These are phyloP conservation scores for Knufia fluminis DNA, from an alignment of 2,329 filamentous ascomycete genomes.

Conservation along the genomic window DNA sequence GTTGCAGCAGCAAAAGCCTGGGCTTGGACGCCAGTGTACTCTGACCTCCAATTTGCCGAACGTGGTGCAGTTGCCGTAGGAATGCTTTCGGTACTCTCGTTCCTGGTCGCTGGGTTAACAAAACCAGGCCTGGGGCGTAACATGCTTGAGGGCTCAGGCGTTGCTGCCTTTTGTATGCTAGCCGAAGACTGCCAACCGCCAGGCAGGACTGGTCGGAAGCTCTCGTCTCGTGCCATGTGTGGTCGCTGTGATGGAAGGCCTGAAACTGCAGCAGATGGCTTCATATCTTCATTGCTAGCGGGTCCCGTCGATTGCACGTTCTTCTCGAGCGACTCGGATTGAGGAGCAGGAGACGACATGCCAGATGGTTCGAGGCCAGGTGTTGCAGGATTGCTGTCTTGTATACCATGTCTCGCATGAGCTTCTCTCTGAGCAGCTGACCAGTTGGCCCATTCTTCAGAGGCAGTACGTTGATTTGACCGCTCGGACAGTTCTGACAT, in stretches of 20 bases:
- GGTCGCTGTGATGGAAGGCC: constrained; percentile 20
- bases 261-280: neutral
- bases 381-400: constrained; percentile 8
- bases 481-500: neutral
- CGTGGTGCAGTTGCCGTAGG: constrained; percentile 18
- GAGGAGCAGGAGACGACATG: neutral
- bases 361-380: neutral
- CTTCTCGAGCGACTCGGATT: neutral
- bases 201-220: constrained; percentile 44
- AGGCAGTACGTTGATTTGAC: constrained; percentile 13
- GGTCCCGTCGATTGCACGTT: neutral
- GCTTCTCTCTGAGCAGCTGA: constrained; percentile 12
- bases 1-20: constrained; percentile 35
- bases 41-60: neutral
- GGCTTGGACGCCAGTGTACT: constrained; percentile 11
- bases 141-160: constrained; percentile 9
- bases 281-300: neutral
- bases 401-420: constrained; percentile 8
- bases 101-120: constrained; percentile 2
- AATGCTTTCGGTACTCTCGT: constrained; percentile 18
- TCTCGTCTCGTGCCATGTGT: constrained; percentile 27
- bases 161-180: constrained; percentile 17
- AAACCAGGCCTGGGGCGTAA: constrained; percentile 1
- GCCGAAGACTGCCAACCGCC: constrained; percentile 46
- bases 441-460: constrained; percentile 17